These are phyloP conservation scores for Clohesyomyces aquaticus DNA, from an alignment of 495 filamentous ascomycete species.

Conservation along the genomic window DNA sequence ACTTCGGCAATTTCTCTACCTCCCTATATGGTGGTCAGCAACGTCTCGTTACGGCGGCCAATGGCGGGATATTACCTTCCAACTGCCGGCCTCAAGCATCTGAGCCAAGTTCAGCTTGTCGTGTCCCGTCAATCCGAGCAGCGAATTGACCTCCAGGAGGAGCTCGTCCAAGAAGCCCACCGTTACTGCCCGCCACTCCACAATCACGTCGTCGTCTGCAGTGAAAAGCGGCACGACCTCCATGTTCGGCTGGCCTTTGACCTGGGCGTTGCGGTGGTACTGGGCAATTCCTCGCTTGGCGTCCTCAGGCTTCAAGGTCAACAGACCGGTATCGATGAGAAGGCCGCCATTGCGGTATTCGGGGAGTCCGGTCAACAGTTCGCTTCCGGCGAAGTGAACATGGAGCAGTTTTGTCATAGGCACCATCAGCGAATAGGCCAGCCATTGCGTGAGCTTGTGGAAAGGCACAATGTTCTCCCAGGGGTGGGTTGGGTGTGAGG, in stretches of 20 bases:
- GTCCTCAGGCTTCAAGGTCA: constrained; percentile 72
- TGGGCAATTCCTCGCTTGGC: constrained; percentile 67
- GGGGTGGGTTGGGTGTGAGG: constrained; percentile 70
- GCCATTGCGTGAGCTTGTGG: constrained; percentile 91
- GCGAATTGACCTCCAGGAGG: constrained; percentile 70
- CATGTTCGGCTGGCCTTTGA: constrained; percentile 72
- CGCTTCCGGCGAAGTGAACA: constrained; percentile 74
- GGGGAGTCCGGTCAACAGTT: constrained; percentile 80
- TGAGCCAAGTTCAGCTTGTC: constrained; percentile 71
- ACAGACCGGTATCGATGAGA: constrained; percentile 78
- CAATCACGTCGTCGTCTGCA: constrained; percentile 79
- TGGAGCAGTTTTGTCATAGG: constrained; percentile 79
- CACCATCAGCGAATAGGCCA: constrained; percentile 85
- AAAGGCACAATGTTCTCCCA: constrained; percentile 97
- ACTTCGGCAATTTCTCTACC: constrained; percentile 96
- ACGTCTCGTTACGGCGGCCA: neutral
- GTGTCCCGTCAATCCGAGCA: constrained; percentile 58
- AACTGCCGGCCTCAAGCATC: constrained; percentile 86
- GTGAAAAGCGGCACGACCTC: constrained; percentile 78
- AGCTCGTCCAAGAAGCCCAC: constrained; percentile 82
- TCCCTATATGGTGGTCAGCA: constrained; percentile 60
- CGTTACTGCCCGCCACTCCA: constrained; percentile 84
- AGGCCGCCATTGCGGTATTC: constrained; percentile 89
- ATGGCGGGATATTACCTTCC: constrained; percentile 69
- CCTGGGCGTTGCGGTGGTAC: constrained; percentile 72